Conservation (phyloP, 345 rosid species). For the Lenwebbia sp. region DNA sequence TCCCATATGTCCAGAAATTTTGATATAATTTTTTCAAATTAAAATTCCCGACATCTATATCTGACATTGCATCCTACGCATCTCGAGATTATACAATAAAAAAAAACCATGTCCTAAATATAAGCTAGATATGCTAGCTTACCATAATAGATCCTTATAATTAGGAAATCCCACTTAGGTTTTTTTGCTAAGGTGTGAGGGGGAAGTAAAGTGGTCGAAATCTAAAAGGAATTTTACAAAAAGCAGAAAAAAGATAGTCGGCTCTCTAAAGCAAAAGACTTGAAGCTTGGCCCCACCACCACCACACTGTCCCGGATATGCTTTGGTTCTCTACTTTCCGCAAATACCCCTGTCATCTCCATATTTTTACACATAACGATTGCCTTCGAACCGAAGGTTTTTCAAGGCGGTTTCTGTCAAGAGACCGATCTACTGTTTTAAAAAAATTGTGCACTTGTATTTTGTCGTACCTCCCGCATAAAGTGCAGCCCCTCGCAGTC, state of each 20-base stretch:
- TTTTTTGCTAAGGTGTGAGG: neutral
- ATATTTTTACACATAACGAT: neutral
- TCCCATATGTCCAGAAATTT: neutral
- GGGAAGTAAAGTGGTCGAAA: neutral
- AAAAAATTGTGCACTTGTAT: neutral
- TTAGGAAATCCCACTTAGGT: neutral
- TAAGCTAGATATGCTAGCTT: neutral
- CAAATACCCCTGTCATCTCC: neutral
- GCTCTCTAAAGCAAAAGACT: neutral
- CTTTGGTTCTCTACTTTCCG: neutral
- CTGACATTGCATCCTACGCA: rapidly evolving
- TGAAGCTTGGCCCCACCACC: neutral
- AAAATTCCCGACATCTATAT: neutral
- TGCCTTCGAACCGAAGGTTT: neutral
- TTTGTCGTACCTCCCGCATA: neutral
- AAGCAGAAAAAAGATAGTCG: neutral
- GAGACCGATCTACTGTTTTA: neutral
- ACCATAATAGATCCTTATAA: neutral
- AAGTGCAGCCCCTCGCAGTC: neutral
- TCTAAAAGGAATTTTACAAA: neutral
- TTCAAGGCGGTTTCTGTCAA: neutral
- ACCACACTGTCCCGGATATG: neutral
- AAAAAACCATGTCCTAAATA: neutral
- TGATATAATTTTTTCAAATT: neutral
- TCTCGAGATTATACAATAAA: neutral